Conservation (phyloP, 169 alveolate genomes). For the Eimeria sp. region DNA sequence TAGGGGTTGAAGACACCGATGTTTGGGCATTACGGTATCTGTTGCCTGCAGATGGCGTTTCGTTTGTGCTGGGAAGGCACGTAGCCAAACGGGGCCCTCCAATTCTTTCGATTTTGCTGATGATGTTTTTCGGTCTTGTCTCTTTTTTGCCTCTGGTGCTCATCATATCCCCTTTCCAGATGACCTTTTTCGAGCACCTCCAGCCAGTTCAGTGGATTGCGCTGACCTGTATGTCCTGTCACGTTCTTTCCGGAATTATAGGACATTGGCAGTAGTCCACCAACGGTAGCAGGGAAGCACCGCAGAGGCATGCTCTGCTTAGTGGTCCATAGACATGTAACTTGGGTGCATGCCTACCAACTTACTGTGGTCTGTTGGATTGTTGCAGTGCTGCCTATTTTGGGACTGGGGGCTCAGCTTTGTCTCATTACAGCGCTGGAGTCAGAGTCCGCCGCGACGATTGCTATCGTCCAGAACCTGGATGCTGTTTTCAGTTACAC, state of each 20-base stretch:
- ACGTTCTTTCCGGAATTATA: too few relatives aligned
- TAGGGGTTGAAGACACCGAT: neutral
- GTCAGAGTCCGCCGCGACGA: conserved; percentile 46
- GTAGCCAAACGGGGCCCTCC: conserved; percentile 66
- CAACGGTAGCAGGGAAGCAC: neutral
- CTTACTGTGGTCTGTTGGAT: neutral
- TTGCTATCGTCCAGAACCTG: conserved; percentile 51
- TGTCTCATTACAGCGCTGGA: conserved; percentile 60
- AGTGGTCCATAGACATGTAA: neutral
- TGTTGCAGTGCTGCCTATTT: conserved; percentile 23
- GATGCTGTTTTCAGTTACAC: conserved; percentile 66
- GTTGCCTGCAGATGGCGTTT: conserved; percentile 45
- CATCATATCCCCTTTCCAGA: neutral
- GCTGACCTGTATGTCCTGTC: neutral
- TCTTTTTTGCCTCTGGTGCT: conserved; percentile 45
- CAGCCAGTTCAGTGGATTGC: neutral
- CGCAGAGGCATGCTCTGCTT: neutral
- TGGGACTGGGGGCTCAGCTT: conserved; percentile 67
- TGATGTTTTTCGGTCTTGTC: conserved; percentile 65
- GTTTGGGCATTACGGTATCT: neutral
- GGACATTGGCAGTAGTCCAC: neutral
- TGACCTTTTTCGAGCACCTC: neutral
- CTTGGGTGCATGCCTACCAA: neutral
- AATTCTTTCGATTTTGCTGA: conserved; percentile 41
- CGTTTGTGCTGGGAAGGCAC: conserved; percentile 62